A percentile compares a stretch with the other conserved stretches of the same genome.
Conservation (phyloP, 2,329 filamentous ascomycete species). For the Fusarium chaquense region DNA sequence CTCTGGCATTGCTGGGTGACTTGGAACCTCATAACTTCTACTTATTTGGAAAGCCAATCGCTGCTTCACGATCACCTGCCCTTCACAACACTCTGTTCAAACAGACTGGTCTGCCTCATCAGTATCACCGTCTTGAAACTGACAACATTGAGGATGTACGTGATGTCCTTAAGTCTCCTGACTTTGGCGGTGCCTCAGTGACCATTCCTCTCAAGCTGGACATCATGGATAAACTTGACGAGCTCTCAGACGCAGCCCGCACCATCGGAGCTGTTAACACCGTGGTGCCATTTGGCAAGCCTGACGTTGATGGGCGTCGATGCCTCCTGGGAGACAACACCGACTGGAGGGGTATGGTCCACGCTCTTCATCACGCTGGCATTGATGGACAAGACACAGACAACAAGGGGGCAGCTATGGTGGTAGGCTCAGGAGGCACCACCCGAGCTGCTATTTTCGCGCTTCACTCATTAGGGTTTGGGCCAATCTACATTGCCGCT, state of each 20-base stretch:
- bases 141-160: constrained; percentile 70
- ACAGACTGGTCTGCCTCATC: constrained; percentile 82
- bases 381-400: constrained; percentile 55
- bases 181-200: constrained; percentile 93
- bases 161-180: constrained; percentile 73
- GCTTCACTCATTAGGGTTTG: constrained; percentile 83
- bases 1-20: constrained; percentile 81
- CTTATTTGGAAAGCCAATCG: constrained; percentile 88
- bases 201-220: constrained; percentile 96
- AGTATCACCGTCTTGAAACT: constrained; percentile 84
- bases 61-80: constrained; percentile 84
- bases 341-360: constrained; percentile 93
- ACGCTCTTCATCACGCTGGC: constrained; percentile 78
- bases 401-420: constrained; percentile 79
- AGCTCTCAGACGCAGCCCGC: constrained; percentile 80
- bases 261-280: constrained; percentile 96
- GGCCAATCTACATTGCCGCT: constrained; percentile 88
- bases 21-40: constrained; percentile 82
- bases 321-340: constrained; percentile 89
- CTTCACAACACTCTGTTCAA: constrained; percentile 90
- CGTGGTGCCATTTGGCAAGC: constrained; percentile 71
- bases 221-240: constrained; percentile 83
- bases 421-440: constrained; percentile 92
- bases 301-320: constrained; percentile 55
- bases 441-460: constrained; percentile 92